Evolutionary conservation across 306 rosid genomes (phyloP), one percentile per base, ranked within the genome.

Genomic region (Quercus robur): DNA sequence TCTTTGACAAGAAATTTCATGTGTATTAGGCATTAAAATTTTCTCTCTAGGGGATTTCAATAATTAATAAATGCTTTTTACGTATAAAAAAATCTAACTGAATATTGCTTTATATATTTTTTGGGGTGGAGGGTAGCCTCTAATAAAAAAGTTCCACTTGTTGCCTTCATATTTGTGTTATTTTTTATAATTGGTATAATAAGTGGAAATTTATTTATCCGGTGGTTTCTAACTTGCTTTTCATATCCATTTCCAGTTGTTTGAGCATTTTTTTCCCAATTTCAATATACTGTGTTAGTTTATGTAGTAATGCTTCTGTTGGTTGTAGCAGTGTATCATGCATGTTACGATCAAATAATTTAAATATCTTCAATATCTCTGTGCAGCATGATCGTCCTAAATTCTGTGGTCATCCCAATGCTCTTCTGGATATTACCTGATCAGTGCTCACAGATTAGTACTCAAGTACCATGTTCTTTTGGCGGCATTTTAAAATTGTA

Each of bases 351-450:
- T 82, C 54, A n/a, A 35, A 33, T 56, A 28, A 82, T 77, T 81
- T 79, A 56, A 78, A 67, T 57, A 54, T 85, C 55, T 82, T 57
- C 12, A 54, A 72, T 84, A 56, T 75, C 73, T 82, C 35, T 80
- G 64, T 82, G 94, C 97, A 94, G 99, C 79, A 74, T 95, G 33
- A 76, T 86, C 61, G 66, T 95, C 85, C 91, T 95, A 30, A 87
- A 91, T 75, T 85, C 90, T 28, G 88, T 90, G 59, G 78, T 95
- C 62, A 83, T 93, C 85, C 94, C 98, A 74, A 84, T 89, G 25
- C 81, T 95, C 72, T 81, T 89, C 58, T 85, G 94, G 97, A 90
- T 95, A 76, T 83, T 95, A 83, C 97, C 99, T 41, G 94, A 85
- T 83, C 88, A 75, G 30, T 86, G 91, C 80, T 75, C 87, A 6